Evolutionary conservation across 306 rosid genomes (phyloP).

Genomic region (Ziziphus jujuba): DNA sequence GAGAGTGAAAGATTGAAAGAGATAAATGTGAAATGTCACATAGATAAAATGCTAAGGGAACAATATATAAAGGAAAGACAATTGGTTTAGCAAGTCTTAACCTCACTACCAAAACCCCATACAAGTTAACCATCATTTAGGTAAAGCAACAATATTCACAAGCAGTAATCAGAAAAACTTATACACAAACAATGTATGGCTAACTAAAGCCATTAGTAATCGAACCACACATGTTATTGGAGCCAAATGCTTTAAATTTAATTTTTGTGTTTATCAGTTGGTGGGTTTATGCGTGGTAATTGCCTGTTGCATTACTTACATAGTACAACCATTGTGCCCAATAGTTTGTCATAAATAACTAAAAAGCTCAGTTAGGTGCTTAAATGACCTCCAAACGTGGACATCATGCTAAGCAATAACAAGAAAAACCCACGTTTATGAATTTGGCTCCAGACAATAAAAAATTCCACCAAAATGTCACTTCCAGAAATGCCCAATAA

Average conservation of each 20-base stretch:
- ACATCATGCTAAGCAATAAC: not conserved
- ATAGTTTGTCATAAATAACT: too few species aligned
- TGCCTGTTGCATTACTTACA: too few species aligned
- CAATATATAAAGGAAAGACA: not conserved
- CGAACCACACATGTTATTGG: not conserved
- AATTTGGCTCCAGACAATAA: not conserved
- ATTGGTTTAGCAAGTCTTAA: not conserved
- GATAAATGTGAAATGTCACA: not conserved
- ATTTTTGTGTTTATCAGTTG: too few species aligned
- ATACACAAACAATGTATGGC: not conserved
- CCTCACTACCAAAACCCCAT: not conserved
- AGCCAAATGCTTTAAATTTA: not conserved
- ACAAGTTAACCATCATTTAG: not conserved
- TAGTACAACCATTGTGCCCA: too few species aligned
- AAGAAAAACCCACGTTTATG: not conserved
- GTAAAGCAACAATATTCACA: not conserved
- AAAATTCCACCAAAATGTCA: not conserved
- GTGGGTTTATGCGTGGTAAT: too few species aligned
- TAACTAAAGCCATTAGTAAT: too few species aligned
- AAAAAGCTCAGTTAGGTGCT: not conserved
- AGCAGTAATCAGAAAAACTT: not conserved
- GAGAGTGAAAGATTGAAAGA: not conserved
- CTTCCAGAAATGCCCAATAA: not conserved
- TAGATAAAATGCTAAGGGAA: not conserved
- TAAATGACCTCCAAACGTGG: not conserved